Evolutionary conservation across 2,329 filamentous ascomycete genomes (phyloP), one percentile per base, ranked within the genome.

Genomic region (Cercospora zeina): DNA sequence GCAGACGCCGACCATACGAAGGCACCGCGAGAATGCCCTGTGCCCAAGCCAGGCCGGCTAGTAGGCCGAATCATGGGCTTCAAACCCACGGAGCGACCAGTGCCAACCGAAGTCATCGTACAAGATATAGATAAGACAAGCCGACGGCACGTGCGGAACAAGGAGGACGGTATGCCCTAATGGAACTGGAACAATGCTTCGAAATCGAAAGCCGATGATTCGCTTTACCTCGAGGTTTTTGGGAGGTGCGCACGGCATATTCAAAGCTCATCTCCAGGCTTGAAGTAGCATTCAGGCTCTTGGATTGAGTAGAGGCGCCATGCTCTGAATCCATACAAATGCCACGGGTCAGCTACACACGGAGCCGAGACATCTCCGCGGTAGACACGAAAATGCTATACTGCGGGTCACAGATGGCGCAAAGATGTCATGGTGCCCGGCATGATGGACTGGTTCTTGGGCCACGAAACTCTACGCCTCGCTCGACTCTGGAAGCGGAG

Each of bases 31-130:
- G 91, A 96, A 74, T 99, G 95, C 73, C 95, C 95, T 0, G 87
- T 99, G 11, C 95, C 95, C 4, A 97, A 97, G 77, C 93, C 95
- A 0, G 83, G 86, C 33, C 93, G 92, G 2, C 78, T 92, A 34
- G 78, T 96, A 50, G 90, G 90, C 11, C 85, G 89, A 72, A 80
- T 93, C 69, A 77, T 95, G 65, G 91, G 90, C 0, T 89, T 93
- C 73, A 83, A 82, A 68, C 69, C 73, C 33, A 70, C 74, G 45
- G 67, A 71, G 49, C 64, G 56, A 54, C 64, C 65, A 24, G 63
- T 60, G 54, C 62, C 67, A 19, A 37, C 63, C 4, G 68, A 73
- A 56, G 67, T 74, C 21, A 64, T 74, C 33, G 68, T 75, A 30
- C 65, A 69, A 59, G 58, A 54, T 19, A 16, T 72, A 45, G 63